Conservation (phyloP, 805 yeast species). For the Brettanomyces custersianus region DNA sequence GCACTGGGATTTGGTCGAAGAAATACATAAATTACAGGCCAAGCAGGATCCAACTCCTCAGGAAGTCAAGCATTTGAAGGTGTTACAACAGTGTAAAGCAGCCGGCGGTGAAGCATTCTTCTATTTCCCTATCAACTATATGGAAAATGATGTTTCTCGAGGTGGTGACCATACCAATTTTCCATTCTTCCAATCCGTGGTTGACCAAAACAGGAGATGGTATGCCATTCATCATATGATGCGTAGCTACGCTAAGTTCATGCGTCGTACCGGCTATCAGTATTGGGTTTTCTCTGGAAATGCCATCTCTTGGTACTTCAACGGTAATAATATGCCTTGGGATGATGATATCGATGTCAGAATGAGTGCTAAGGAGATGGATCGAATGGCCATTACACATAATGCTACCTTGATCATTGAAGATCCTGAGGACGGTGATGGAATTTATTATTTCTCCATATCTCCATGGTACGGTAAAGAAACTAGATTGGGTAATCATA, state of each 20-base stretch:
- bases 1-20: constrained; percentile 2
- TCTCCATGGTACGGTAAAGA: constrained; percentile 20
- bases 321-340: constrained; percentile 46
- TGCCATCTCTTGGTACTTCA: constrained; percentile 37
- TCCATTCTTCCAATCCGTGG: constrained; percentile 2
- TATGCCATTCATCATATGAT: constrained; percentile 3
- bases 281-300: constrained; percentile 6
- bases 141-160: constrained; percentile 1
- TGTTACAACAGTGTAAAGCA: background rate
- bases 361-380: constrained; percentile 41
- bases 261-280: constrained; percentile 3
- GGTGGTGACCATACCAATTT: constrained; percentile 3
- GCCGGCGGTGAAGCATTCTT: background rate
- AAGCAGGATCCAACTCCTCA: background rate
- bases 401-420: constrained; percentile 38
- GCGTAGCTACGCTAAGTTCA: constrained; percentile 4
- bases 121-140: constrained; percentile 2
- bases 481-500: constrained; percentile 55
- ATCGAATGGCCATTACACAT: constrained; percentile 30
- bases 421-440: constrained; percentile 24
- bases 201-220: background rate
- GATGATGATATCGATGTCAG: constrained; percentile 46
- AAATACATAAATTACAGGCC: constrained; percentile 1
- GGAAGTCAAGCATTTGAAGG: background rate
- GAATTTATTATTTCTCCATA: constrained; percentile 25